These are phyloP conservation scores for Sextonia rubra DNA, from an alignment of 164 flowering plant species.

Conservation along the genomic window DNA sequence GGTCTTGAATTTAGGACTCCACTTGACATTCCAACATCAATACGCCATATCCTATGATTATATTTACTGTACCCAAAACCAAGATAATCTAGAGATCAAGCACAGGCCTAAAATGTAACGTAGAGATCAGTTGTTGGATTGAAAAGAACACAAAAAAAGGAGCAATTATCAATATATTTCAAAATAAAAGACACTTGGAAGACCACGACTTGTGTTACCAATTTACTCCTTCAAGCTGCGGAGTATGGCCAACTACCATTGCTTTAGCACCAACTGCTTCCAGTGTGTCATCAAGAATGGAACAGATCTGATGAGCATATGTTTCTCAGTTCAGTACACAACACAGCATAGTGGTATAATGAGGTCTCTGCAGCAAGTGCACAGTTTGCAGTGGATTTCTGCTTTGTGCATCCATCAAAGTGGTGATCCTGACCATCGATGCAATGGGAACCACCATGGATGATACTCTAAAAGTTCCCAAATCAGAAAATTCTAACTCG, in stretches of 20 bases:
- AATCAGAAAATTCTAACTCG: too few species aligned
- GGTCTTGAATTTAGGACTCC: conserved; percentile 87
- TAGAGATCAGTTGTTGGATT: background rate
- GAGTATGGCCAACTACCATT: conserved; percentile 98
- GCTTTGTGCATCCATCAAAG: too few species aligned
- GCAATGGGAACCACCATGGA: too few species aligned
- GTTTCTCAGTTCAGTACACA: background rate
- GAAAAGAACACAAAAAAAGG: background rate
- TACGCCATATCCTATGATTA: conserved; percentile 72
- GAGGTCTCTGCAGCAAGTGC: too few species aligned
- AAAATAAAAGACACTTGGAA: conserved; percentile 3
- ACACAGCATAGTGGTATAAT: background rate
- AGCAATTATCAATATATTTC: background rate
- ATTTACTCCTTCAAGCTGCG: conserved; percentile 73
- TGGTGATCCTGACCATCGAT: too few species aligned
- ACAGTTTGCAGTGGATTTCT: too few species aligned
- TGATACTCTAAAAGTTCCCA: too few species aligned
- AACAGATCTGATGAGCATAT: conserved; percentile 42
- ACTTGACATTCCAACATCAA: conserved; percentile 96
- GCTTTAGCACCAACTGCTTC: conserved; percentile 75
- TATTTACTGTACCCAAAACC: conserved; percentile 51
- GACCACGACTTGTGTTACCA: conserved; percentile 45
- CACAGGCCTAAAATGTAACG: background rate
- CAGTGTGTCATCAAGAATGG: conserved; percentile 66
- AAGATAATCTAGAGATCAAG: background rate